phyloP scores from a whole-genome alignment of 2,329 filamentous ascomycete genomes.

The Aspergillus flavus region DNA sequence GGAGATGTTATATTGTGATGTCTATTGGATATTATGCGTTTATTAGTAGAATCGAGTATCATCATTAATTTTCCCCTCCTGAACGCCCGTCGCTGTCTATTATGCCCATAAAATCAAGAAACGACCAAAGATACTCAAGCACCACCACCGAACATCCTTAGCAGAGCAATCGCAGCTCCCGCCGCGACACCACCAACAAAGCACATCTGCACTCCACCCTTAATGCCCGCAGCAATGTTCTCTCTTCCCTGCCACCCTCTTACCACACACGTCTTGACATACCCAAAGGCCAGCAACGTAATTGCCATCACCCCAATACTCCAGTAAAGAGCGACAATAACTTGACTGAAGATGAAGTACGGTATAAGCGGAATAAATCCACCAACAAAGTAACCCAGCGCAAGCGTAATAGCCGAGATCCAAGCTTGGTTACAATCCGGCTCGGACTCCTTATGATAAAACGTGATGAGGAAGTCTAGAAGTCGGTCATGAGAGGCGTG shows the following conservation, averaged over 20 bases:
- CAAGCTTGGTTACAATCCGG: constrained; percentile 50
- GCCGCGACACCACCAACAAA: constrained; percentile 67
- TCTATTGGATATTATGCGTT: neutral
- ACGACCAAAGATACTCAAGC: constrained; percentile 29
- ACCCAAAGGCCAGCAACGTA: constrained; percentile 46
- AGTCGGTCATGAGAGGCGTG: constrained; percentile 43
- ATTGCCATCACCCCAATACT: constrained; percentile 47
- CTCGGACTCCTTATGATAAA: constrained; percentile 50
- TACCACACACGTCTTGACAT: constrained; percentile 49
- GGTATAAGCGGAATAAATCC: constrained; percentile 71
- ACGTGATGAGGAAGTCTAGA: constrained; percentile 51
- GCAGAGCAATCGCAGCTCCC: constrained; percentile 66
- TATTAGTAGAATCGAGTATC: neutral
- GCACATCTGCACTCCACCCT: constrained; percentile 66
- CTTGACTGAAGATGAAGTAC: constrained; percentile 61
- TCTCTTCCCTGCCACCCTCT: constrained; percentile 47
- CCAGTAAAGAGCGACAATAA: constrained; percentile 53
- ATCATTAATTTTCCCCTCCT: neutral
- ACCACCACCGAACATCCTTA: constrained; percentile 53
- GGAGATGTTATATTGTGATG: neutral
- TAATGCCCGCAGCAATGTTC: constrained; percentile 57
- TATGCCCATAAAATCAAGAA: constrained; percentile 5
- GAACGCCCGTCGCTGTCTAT: constrained; percentile 10
- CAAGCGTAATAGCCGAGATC: constrained; percentile 65
- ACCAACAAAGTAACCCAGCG: constrained; percentile 69